Evolutionary conservation across 331 rosid species (phyloP), one percentile per base, ranked within the genome.

Genomic region (Malus hybrid): DNA sequence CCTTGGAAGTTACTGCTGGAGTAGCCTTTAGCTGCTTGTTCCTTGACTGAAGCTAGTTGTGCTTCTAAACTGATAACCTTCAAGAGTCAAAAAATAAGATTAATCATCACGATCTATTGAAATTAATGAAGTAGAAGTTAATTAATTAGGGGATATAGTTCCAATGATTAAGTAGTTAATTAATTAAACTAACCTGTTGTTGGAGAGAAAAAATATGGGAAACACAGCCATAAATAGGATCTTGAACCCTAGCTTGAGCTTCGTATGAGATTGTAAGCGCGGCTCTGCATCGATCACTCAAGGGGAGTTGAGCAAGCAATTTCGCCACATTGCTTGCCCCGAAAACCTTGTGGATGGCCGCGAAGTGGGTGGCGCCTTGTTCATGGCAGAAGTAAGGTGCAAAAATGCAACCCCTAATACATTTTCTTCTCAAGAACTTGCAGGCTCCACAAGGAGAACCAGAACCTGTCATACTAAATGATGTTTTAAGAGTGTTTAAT

Each of bases 391-490:
- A 90, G 63, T 90, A 93, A 69, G 98, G 98, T 68, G 96, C 96
- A 81, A 93, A 90, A 67, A 93, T 90, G 81, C 98, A 93, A 18
- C 98, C 98, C 62, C 87, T 83, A 6, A 83, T 77, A 77, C 98
- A 93, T 86, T 90, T 93, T 69, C 98, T 87, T 68, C 98, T 93
- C 89, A 93, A 77, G 87, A 93, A 93, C 80, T 90, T 93, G 90
- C 98, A 93, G 12, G 98, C 98, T 88, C 98, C 98, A 83, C 98
- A 93, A 60, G 98, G 98, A 78, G 98, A 93, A 75, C 97, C 87
- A 56, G 91, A 84, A 70, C 97, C 90, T 60, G 91, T 83, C 95
- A 93, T 91, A 18, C 46, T 39, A 39, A 39, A 74, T 86, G 48
- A 19, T 74, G 11, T 61, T 53, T 71, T 39, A 39, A 36, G 18